Evolutionary conservation across 306 rosid genomes (phyloP), one percentile per base, ranked within the genome.

Genomic region (Cyclanthera cordifolia): DNA sequence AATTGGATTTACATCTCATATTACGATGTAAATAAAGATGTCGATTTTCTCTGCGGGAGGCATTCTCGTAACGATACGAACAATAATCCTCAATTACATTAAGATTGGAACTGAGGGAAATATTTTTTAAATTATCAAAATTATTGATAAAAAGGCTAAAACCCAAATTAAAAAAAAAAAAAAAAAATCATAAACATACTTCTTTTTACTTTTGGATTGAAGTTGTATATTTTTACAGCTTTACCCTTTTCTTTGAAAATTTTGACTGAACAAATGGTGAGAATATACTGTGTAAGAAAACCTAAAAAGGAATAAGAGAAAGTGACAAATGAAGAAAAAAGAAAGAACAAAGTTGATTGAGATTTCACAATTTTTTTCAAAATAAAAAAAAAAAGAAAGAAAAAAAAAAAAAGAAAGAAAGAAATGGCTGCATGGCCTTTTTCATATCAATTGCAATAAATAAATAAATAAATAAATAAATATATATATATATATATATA

Each of bases 281-380:
- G 69, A 43, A 64, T 64, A 64, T 37, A 60, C 28, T 60, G 69
- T 63, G 14, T 17, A 49, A 39, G 13, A 61, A 51, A 64, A 64
- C 7, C 17, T 11, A 5, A 64, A 43, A 23, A 43, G 67, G 53
- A 64, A 41, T 41, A 43, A 43, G 69, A 43, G 69, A 64, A 61
- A 61, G 53, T 43, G 69, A 64, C 69, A 64, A 64, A 13, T 64
- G 69, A 64, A 43, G 23, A 21, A 41, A 43, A 43, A 5, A 15
- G 39, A 61, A 39, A 8, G 32, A 32, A 58, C 46, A 37, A 39
- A 39, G 68, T 19, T 27, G 30, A 19, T 19, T 10, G 4, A n/a
- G 25, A 37, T 4, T 37, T 30, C 11, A 37, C 30, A 10, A n/a
- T n/a, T n/a, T n/a, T n/a, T n/a, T n/a, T n/a, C n/a, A n/a, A n/a